A percentile compares a stretch with the other conserved stretches of the same genome.
phyloP scores from a whole-genome alignment of 495 filamentous ascomycete genomes.

The Neurospora sp. region DNA sequence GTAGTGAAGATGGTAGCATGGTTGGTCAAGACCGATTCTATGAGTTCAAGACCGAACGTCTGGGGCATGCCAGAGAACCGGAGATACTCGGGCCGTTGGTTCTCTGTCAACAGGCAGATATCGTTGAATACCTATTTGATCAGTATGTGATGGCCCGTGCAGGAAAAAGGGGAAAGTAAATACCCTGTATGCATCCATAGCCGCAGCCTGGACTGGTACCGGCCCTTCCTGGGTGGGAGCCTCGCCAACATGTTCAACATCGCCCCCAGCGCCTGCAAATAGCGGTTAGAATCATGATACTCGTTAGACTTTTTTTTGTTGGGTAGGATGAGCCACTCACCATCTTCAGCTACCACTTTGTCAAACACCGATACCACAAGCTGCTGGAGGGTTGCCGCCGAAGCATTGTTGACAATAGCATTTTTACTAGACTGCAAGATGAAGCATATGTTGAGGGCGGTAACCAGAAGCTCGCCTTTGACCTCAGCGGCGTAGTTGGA shows the following conservation, averaged over 20 bases:
- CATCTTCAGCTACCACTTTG: slow-evolving; percentile 75
- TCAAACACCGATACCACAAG: slow-evolving; percentile 88
- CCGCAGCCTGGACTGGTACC: slow-evolving; percentile 60
- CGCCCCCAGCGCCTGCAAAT: slow-evolving; percentile 30
- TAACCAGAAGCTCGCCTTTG: slow-evolving; percentile 68
- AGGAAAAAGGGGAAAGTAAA: neutral
- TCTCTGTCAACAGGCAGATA: slow-evolving; percentile 78
- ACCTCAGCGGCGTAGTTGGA: slow-evolving; percentile 84
- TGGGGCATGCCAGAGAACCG: slow-evolving; percentile 64
- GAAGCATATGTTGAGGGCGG: slow-evolving; percentile 80
- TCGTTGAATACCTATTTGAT: slow-evolving; percentile 64
- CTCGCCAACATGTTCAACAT: slow-evolving; percentile 47
- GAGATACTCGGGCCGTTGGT: slow-evolving; percentile 69
- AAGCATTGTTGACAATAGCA: slow-evolving; percentile 85
- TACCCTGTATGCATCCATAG: slow-evolving; percentile 77
- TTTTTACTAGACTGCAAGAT: slow-evolving; percentile 83
- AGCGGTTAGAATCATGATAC: slow-evolving; percentile 1
- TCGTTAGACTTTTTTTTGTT: neutral
- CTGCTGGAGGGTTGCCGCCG: slow-evolving; percentile 89
- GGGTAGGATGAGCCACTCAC: slow-evolving; percentile 29
- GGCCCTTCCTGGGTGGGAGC: slow-evolving; percentile 52
- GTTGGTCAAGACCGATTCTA: slow-evolving; percentile 79
- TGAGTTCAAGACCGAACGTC: slow-evolving; percentile 78
- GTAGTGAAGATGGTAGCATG: slow-evolving; percentile 68
- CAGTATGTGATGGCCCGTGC: slow-evolving; percentile 10